A percentile compares a stretch with the other conserved stretches of the same genome.
phyloP scores from a whole-genome alignment of 2,329 filamentous ascomycete species.

The Fusarium udum region DNA sequence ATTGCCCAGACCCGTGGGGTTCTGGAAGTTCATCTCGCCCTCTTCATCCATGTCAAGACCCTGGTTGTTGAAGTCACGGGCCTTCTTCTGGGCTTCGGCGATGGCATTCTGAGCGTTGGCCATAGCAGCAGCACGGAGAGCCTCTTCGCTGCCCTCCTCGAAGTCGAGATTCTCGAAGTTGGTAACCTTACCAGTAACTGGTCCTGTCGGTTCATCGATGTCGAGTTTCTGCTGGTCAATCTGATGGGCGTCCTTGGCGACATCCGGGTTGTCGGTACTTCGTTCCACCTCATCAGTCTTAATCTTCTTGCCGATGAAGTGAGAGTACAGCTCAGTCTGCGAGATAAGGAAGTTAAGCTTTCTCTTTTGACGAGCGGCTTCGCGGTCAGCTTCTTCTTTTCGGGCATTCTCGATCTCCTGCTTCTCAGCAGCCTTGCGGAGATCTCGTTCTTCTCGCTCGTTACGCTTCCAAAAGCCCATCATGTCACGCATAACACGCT shows the following conservation, averaged over 20 bases:
- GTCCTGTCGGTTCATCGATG: constrained; percentile 63
- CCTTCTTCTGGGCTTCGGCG: constrained; percentile 91
- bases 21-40: constrained; percentile 99
- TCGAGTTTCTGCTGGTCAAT: constrained; percentile 56
- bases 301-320: constrained; percentile 99
- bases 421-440: constrained; percentile 91
- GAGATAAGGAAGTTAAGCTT: constrained; percentile 99
- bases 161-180: constrained; percentile 96
- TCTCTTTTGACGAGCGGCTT: constrained; percentile 95
- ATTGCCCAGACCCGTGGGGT: constrained; percentile 92
- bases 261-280: constrained; percentile 83
- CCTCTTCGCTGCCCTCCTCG: constrained; percentile 90
- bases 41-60: constrained; percentile 81
- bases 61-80: constrained; percentile 88
- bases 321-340: constrained; percentile 97
- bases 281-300: constrained; percentile 95
- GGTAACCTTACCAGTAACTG: constrained; percentile 77
- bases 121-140: constrained; percentile 83
- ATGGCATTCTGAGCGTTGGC: constrained; percentile 97
- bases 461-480: constrained; percentile 99
- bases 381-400: constrained; percentile 95
- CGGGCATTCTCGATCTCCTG: constrained; percentile 97
- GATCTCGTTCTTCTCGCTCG: constrained; percentile 94
- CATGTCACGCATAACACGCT: constrained; percentile 99
- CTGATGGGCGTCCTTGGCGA: constrained; percentile 61